Conservation (phyloP, 306 rosid species). For the Abrus precatorius region DNA sequence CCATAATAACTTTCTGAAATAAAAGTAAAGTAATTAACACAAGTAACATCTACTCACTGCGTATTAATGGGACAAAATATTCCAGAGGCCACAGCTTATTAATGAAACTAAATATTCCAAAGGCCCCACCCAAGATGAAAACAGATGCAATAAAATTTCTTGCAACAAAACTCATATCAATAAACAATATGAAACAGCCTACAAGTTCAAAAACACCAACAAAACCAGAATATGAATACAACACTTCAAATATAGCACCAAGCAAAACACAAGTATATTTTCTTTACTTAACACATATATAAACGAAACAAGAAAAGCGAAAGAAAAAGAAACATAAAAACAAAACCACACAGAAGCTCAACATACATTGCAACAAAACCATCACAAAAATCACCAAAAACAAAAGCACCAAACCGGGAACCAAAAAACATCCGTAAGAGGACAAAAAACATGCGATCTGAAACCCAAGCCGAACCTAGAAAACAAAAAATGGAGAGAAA, state of each 20-base stretch:
- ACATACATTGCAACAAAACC: slow-evolving; percentile 30
- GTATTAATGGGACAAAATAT: too few species aligned
- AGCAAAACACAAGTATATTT: too few species aligned
- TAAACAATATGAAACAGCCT: neutral
- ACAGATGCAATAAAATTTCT: neutral
- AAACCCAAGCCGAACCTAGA: neutral
- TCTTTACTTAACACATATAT: too few species aligned
- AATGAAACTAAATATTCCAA: neutral
- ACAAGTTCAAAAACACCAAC: neutral
- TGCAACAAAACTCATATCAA: neutral
- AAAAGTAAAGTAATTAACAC: neutral
- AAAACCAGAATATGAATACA: neutral
- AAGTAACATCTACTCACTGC: neutral
- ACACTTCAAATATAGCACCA: too few species aligned
- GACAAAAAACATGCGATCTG: slow-evolving; percentile 45
- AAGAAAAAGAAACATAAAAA: neutral
- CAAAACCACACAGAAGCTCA: neutral
- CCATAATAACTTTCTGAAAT: neutral
- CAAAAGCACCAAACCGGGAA: neutral
- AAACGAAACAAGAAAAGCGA: neutral
- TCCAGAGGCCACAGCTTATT: neutral
- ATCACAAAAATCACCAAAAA: neutral
- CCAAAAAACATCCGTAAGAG: neutral
- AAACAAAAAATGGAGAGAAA: neutral
- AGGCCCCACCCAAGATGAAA: neutral